Percentiles rank a stretch among this genome's conserved stretches.
These are phyloP conservation scores for Boletus pseudopeckii DNA, from an alignment of 768 basidiomycete species.

Conservation along the genomic window DNA sequence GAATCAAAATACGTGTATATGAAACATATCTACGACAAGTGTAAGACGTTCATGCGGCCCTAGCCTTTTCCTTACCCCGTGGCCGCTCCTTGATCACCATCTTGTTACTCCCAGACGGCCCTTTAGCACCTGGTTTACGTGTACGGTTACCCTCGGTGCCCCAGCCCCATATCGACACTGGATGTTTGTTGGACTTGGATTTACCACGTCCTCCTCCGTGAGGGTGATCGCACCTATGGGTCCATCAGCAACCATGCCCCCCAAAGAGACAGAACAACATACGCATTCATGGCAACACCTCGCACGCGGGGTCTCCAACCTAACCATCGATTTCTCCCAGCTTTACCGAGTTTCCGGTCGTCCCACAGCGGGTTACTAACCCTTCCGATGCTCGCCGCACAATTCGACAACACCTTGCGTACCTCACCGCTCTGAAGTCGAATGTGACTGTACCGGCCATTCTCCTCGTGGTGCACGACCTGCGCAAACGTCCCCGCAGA, in stretches of 20 bases:
- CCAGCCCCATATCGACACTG: slow-evolving; percentile 91
- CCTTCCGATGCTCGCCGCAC: slow-evolving; percentile 85
- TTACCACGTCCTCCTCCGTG: slow-evolving; percentile 98
- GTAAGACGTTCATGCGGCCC: not conserved
- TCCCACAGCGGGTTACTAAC: slow-evolving; percentile 93
- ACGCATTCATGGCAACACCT: slow-evolving; percentile 98
- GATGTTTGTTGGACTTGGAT: slow-evolving; percentile 93
- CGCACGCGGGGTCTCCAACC: slow-evolving; percentile 82
- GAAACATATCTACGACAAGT: not conserved
- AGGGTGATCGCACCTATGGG: slow-evolving; percentile 75
- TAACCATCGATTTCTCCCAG: slow-evolving; percentile 84
- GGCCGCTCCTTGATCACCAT: slow-evolving; percentile 86
- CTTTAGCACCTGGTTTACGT: slow-evolving; percentile 87
- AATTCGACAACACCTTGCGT: slow-evolving; percentile 74
- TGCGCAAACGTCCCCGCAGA: slow-evolving; percentile 86
- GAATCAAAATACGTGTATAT: not conserved
- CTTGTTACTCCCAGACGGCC: slow-evolving; percentile 61
- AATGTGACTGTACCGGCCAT: slow-evolving; percentile 73
- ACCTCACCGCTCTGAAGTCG: slow-evolving; percentile 92
- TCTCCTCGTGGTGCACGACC: slow-evolving; percentile 73
- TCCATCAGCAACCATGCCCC: not conserved
- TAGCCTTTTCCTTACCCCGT: slow-evolving; percentile 55
- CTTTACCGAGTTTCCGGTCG: slow-evolving; percentile 82
- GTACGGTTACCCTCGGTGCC: slow-evolving; percentile 90
- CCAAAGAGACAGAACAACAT: slow-evolving; percentile 26